These are phyloP conservation scores for Triglochin maritima DNA, from an alignment of 106 monocot genomes.

Conservation along the genomic window DNA sequence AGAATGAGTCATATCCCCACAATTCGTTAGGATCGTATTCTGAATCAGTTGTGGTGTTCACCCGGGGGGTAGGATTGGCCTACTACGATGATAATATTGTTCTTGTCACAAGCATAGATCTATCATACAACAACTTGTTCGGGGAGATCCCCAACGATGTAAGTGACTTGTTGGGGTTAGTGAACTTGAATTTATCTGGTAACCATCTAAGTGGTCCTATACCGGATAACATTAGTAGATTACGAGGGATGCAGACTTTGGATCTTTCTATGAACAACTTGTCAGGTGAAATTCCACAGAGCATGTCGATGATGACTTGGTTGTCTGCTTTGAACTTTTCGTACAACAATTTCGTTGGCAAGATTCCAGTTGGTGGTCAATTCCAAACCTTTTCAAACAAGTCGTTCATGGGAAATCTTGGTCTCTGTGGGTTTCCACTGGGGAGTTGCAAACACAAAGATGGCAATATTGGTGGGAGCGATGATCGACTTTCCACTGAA, in stretches of 20 bases:
- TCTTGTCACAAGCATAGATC: slow-evolving; percentile 15
- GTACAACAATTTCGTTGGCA: slow-evolving; percentile 17
- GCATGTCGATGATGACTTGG: slow-evolving; percentile 2
- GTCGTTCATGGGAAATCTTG: slow-evolving; percentile 16
- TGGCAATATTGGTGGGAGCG: too few species aligned
- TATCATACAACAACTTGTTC: slow-evolving; percentile 17
- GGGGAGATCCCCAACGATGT: slow-evolving; percentile 21
- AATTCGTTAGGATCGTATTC: neutral
- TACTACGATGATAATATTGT: neutral
- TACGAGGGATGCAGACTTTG: slow-evolving; percentile 15
- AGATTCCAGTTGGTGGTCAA: slow-evolving; percentile 11
- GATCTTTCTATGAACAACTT: slow-evolving; percentile 24
- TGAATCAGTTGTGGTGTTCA: neutral
- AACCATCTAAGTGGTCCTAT: slow-evolving; percentile 23
- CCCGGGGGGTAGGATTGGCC: slow-evolving; percentile 2
- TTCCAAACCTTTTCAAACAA: neutral
- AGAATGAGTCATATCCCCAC: neutral
- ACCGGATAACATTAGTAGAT: slow-evolving; percentile 3
- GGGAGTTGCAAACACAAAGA: neutral
- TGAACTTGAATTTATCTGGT: slow-evolving; percentile 22
- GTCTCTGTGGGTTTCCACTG: slow-evolving; percentile 18
- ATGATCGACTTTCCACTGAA: neutral
- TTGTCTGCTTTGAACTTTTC: slow-evolving; percentile 22
- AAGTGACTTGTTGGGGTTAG: neutral
- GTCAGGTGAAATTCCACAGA: slow-evolving; percentile 17